These are phyloP conservation scores for Dactylellina haptotyla DNA, from an alignment of 2,329 filamentous ascomycete genomes.

Conservation along the genomic window DNA sequence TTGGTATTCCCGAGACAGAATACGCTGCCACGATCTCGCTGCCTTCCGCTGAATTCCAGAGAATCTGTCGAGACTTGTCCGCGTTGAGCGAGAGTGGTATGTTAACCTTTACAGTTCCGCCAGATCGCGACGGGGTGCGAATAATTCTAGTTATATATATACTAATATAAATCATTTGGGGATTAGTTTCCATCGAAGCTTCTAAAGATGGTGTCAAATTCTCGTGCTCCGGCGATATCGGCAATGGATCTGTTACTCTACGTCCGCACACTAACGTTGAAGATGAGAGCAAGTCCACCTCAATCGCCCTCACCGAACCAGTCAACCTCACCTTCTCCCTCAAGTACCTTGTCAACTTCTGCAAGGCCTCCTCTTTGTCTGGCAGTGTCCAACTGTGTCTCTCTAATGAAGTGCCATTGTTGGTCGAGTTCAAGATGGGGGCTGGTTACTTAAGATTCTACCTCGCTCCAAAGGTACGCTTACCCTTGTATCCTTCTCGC, in stretches of 20 bases:
- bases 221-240: conserved; percentile 90
- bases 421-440: conserved; percentile 81
- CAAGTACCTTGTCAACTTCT: conserved; percentile 99
- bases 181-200: conserved; percentile 88
- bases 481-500: background rate
- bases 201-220: conserved; percentile 98
- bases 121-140: background rate
- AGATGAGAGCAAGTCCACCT: conserved; percentile 84
- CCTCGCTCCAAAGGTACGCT: conserved; percentile 89
- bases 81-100: conserved; percentile 94
- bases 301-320: conserved; percentile 90
- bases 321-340: conserved; percentile 96
- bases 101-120: conserved; percentile 59
- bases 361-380: conserved; percentile 91
- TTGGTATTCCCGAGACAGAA: conserved; percentile 98
- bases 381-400: conserved; percentile 87
- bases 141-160: no score
- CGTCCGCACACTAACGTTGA: conserved; percentile 89
- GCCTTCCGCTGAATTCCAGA: conserved; percentile 89
- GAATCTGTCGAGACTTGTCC: conserved; percentile 91
- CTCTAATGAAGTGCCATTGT: conserved; percentile 92
- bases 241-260: conserved; percentile 90
- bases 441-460: conserved; percentile 93
- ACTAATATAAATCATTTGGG: background rate
- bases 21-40: conserved; percentile 91